A percentile compares a stretch with the other conserved stretches of the same genome.
These are phyloP conservation scores for Lomentospora prolificans DNA, from an alignment of 2,329 filamentous ascomycete genomes.

Conservation along the genomic window DNA sequence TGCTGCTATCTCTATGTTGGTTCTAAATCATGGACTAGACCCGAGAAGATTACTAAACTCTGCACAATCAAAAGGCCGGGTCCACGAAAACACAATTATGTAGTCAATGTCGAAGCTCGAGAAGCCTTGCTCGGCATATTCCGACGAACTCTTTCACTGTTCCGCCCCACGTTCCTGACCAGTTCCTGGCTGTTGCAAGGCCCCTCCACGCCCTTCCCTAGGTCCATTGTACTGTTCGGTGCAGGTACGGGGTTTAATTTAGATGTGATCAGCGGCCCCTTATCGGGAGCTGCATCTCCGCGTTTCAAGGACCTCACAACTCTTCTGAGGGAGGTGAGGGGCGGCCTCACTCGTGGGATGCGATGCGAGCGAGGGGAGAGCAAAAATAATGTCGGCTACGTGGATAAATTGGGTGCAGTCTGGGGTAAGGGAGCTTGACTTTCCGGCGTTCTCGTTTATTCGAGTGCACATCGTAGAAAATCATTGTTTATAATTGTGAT, in stretches of 20 bases:
- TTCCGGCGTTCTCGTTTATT: not conserved
- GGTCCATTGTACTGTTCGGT: not conserved
- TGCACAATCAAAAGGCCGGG: too few species aligned
- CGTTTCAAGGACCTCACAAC: slow-evolving; percentile 7
- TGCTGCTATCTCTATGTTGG: not conserved
- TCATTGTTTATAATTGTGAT: slow-evolving; percentile 2
- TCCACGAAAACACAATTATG: too few species aligned
- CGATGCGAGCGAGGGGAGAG: not conserved
- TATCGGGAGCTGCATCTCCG: slow-evolving; percentile 6
- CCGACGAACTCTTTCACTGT: too few species aligned
- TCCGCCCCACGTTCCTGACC: too few species aligned
- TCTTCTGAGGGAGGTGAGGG: not conserved
- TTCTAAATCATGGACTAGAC: too few species aligned
- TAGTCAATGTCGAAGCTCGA: not conserved
- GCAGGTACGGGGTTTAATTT: not conserved
- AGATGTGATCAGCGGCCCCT: not conserved
- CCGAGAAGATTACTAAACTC: too few species aligned
- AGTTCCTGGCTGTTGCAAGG: too few species aligned
- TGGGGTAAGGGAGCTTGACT: not conserved
- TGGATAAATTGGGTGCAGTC: not conserved
- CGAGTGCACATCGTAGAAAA: not conserved
- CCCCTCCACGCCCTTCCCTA: too few species aligned
- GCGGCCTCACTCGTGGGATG: too few species aligned
- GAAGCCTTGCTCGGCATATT: not conserved
- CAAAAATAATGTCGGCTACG: not conserved